Evolutionary conservation across 228 moss, liverwort and hornwort species (phyloP), one percentile per base, ranked within the genome.

Genomic region (Sphagnum fallax): DNA sequence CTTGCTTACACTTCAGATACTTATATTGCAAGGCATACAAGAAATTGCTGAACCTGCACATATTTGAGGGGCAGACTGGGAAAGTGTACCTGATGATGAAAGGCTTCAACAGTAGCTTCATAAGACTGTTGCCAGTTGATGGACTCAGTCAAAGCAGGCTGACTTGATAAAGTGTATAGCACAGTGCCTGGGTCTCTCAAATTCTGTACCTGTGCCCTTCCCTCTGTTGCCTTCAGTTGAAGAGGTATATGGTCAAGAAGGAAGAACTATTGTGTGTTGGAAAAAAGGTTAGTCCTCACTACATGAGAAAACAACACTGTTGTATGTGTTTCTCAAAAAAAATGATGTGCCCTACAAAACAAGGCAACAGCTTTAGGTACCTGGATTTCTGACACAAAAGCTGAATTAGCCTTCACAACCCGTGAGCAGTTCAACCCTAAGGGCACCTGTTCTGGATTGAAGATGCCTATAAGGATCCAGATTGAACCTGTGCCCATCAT

Each of bases 181-280:
- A 83, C 50, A 53, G 80, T 74, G 72, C 80, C 86, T 9, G 76
- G 70, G 74, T 83, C 80, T 70, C 80, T 66, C 51, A 86, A 49
- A 50, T 83, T 83, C 80, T 14, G 74, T 52, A 86, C 71, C 86
- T 86, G 78, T 64, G 69, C 32, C 12, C 32, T 4, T 68, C 2
- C 8, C 13, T 68, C 52, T 16, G 14, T 68, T 16, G 1, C 62
- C 6, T 62, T n/a, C 6, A 6, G 62, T 65, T 16, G 48, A 6
- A 65, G 65, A 65, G 47, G 0, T 62, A 50, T 47, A 47, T 65
- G 32, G 32, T 47, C 47, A 10, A 48, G 14, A 48, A 65, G 6
- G 18, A 11, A 12, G 55, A 55, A 55, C 55, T 8, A 8, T 12
- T 12, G 48, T 8, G 65, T 13, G 12, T 50, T 62, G 12, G 16